Conservation (phyloP, 441 rosid genomes). For the Brassica hybrid region DNA sequence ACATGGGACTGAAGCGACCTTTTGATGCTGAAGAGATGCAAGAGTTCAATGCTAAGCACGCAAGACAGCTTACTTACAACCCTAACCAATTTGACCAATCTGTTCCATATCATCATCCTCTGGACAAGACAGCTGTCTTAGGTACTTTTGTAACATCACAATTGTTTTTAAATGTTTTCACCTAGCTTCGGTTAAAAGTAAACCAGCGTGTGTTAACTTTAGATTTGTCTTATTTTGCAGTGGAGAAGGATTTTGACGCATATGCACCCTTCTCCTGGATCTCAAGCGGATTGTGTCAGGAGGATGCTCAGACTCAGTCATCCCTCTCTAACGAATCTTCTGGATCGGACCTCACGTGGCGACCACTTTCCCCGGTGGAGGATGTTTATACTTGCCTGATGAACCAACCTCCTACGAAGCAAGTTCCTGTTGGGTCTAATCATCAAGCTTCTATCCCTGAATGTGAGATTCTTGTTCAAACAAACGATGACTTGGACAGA, state of each 20-base stretch:
- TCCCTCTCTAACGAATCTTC: constrained; percentile 46
- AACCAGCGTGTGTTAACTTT: background rate
- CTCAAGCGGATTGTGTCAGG: constrained; percentile 39
- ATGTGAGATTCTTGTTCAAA: constrained; percentile 33
- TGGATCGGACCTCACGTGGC: constrained; percentile 42
- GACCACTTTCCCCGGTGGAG: constrained; percentile 43
- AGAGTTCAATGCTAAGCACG: constrained; percentile 50
- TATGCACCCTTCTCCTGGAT: constrained; percentile 29
- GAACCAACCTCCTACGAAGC: constrained; percentile 51
- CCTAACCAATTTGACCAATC: constrained; percentile 42
- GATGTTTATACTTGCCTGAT: constrained; percentile 47
- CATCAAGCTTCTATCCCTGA: constrained; percentile 63
- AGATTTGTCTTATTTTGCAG: constrained; percentile 34
- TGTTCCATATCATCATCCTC: constrained; percentile 36
- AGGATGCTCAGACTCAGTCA: constrained; percentile 44
- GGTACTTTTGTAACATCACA: constrained; percentile 36
- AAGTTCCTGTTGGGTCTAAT: constrained; percentile 54
- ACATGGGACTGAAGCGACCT: constrained; percentile 68
- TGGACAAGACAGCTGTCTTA: constrained; percentile 37
- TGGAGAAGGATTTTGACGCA: constrained; percentile 42
- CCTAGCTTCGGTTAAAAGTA: background rate
- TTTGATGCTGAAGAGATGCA: constrained; percentile 35
- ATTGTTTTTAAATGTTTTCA: background rate
- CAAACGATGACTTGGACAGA: constrained; percentile 43
- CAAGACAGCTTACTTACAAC: constrained; percentile 49